Evolutionary conservation across 768 basidiomycete genomes (phyloP).

Genomic region (Trichaptum fuscoviolaceum): DNA sequence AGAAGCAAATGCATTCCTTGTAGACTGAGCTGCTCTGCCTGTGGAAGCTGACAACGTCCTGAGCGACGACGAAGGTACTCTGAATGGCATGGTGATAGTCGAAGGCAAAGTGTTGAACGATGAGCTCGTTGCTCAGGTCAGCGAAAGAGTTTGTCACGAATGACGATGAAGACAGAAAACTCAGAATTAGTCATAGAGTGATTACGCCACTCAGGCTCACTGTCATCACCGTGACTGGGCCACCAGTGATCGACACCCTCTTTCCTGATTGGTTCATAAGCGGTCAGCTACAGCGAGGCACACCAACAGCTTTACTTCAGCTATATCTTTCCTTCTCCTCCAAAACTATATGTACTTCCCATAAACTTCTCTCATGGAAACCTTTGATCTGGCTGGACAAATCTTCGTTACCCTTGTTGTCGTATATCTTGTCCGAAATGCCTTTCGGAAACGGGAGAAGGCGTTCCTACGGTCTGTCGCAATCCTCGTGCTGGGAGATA

Average conservation of each 20-base stretch:
- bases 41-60: background rate
- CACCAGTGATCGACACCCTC: conserved; percentile 1
- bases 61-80: background rate
- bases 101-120: background rate
- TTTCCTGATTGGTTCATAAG: background rate
- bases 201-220: background rate
- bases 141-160: background rate
- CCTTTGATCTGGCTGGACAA: background rate
- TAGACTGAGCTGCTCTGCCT: background rate
- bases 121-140: background rate
- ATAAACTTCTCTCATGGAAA: background rate
- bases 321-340: background rate
- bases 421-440: background rate
- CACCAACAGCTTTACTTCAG: background rate
- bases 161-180: background rate
- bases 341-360: background rate
- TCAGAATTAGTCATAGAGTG: background rate
- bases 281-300: background rate
- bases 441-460: conserved; percentile 2
- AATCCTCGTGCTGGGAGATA: conserved; percentile 90
- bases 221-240: too few relatives aligned
- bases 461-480: conserved; percentile 63
- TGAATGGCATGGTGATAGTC: background rate
- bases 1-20: background rate
- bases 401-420: background rate